These are phyloP conservation scores for Aspergillus mulundensis DNA, from an alignment of 495 filamentous ascomycete genomes.

Conservation along the genomic window DNA sequence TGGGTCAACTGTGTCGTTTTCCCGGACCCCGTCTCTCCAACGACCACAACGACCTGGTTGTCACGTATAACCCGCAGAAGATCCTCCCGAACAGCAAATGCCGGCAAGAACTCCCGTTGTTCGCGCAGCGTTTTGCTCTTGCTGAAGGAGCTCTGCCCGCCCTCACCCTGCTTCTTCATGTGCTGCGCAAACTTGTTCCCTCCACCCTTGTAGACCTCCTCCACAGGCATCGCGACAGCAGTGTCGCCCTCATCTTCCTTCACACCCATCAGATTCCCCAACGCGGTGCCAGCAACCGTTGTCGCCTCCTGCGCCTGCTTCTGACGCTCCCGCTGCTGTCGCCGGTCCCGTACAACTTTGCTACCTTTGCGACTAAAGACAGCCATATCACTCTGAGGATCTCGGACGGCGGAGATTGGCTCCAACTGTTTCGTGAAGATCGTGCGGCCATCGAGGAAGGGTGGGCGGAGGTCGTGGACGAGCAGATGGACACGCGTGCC, in stretches of 20 bases:
- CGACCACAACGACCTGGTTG: constrained; percentile 94
- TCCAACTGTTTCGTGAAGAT: constrained; percentile 98
- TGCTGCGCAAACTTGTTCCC: constrained; percentile 86
- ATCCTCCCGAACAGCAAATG: constrained; percentile 96
- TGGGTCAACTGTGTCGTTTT: constrained; percentile 97
- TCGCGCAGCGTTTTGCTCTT: constrained; percentile 86
- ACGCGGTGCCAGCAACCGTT: constrained; percentile 82
- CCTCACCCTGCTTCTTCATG: constrained; percentile 82
- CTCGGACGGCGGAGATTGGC: constrained; percentile 86
- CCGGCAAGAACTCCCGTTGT: constrained; percentile 90
- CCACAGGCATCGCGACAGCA: constrained; percentile 69
- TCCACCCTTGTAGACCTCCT: constrained; percentile 61
- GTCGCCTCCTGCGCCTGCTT: constrained; percentile 96
- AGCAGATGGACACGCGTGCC: constrained; percentile 85
- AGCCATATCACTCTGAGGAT: constrained; percentile 98
- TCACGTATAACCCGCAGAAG: constrained; percentile 91
- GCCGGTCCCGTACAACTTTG: constrained; percentile 81
- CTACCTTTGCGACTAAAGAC: constrained; percentile 97
- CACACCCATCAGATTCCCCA: constrained; percentile 92
- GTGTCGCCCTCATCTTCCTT: constrained; percentile 94
- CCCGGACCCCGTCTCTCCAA: constrained; percentile 93
- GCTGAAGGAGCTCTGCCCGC: constrained; percentile 85
- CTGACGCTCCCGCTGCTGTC: constrained; percentile 89
- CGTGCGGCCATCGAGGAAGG: constrained; percentile 90
- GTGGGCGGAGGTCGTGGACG: constrained; percentile 90